Conservation (phyloP, 2,329 filamentous ascomycete species). For the Fusarium secorum region DNA sequence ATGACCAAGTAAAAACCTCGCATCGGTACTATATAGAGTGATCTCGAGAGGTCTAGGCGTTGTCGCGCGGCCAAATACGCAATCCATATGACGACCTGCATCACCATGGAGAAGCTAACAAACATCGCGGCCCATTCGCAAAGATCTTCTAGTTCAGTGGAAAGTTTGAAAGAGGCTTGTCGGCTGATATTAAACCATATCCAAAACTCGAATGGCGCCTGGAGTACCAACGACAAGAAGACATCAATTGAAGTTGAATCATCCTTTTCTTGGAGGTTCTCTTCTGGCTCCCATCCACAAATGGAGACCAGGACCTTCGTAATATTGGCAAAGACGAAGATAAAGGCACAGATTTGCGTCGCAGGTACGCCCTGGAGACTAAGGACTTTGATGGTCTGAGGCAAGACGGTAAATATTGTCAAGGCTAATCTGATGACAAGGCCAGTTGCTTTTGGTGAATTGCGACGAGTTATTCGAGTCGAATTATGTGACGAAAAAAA, state of each 20-base stretch:
- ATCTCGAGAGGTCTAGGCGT: neutral
- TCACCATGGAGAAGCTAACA: neutral
- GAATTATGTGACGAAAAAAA: accelerated
- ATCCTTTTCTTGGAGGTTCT: accelerated
- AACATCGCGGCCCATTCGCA: accelerated
- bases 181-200: slow-evolving; percentile 2
- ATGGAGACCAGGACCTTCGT: slow-evolving; percentile 1
- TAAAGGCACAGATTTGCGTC: neutral
- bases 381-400: neutral
- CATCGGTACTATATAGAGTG: neutral
- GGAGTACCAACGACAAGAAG: neutral
- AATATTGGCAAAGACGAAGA: neutral
- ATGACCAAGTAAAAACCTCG: neutral
- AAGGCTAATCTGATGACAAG: neutral
- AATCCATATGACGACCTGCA: neutral
- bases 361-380: slow-evolving; percentile 1
- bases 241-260: accelerated
- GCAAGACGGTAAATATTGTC: neutral
- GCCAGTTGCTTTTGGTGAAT: neutral
- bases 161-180: neutral
- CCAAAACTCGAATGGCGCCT: neutral
- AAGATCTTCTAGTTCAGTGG: accelerated
- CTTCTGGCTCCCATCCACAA: neutral
- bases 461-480: accelerated
- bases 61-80: neutral